phyloP scores from a whole-genome alignment of 2,329 filamentous ascomycete species.

The Acephala macrosclerotiorum region DNA sequence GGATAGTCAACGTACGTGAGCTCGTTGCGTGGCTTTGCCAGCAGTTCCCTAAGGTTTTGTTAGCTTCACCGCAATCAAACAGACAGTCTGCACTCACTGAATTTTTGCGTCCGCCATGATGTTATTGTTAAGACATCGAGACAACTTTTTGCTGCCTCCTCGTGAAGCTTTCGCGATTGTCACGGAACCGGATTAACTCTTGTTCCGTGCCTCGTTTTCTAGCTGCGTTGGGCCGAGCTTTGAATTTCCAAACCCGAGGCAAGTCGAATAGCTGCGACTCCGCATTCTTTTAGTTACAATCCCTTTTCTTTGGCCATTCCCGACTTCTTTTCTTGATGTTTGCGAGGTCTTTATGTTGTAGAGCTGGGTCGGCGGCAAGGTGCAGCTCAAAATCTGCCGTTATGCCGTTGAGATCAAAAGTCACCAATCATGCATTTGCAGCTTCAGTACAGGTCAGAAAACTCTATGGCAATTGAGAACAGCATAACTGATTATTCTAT shows the following conservation, averaged over 20 bases:
- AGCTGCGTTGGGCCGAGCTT: slow-evolving; percentile 18
- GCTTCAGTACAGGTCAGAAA: slow-evolving; percentile 58
- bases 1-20: slow-evolving; percentile 75
- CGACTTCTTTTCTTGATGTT: slow-evolving; percentile 58
- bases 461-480: slow-evolving; percentile 21
- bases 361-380: slow-evolving; percentile 61
- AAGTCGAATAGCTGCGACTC: slow-evolving; percentile 21
- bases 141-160: slow-evolving; percentile 25
- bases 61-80: slow-evolving; percentile 24
- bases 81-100: slow-evolving; percentile 56
- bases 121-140: slow-evolving; percentile 38
- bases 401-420: slow-evolving; percentile 86
- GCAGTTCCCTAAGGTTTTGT: slow-evolving; percentile 72
- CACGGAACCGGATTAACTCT: slow-evolving; percentile 34
- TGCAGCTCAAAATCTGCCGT: slow-evolving; percentile 51
- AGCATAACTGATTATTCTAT: slow-evolving; percentile 27
- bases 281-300: slow-evolving; percentile 28
- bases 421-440: slow-evolving; percentile 65
- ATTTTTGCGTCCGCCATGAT: slow-evolving; percentile 75
- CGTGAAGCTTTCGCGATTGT: slow-evolving; percentile 31
- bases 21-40: slow-evolving; percentile 87
- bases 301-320: slow-evolving; percentile 18
- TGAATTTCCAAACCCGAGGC: slow-evolving; percentile 30
- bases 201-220: background rate
- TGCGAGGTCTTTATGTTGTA: slow-evolving; percentile 58